These are phyloP conservation scores for Physocladia obscura DNA, from an alignment of 192 early-diverging fungal genomes.

Conservation along the genomic window DNA sequence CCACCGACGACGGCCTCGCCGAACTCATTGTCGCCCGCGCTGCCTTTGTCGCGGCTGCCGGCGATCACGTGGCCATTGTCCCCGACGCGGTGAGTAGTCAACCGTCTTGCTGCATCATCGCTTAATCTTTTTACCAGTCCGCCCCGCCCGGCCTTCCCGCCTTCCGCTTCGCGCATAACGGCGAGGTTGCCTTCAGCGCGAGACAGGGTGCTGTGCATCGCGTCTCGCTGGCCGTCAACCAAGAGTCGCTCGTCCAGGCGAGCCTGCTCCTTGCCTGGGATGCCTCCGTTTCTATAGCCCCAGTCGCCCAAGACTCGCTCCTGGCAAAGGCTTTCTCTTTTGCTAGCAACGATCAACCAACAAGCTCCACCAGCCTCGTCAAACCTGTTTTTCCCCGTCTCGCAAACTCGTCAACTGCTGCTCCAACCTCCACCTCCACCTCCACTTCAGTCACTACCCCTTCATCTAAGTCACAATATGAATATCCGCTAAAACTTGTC, in stretches of 20 bases:
- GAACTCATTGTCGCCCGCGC: neutral
- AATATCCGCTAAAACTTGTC: too few species aligned
- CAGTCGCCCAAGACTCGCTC: neutral
- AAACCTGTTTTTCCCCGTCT: too few species aligned
- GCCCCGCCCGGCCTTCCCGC: conserved; percentile 55
- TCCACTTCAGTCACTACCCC: too few species aligned
- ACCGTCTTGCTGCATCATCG: neutral
- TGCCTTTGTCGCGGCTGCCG: conserved; percentile 9
- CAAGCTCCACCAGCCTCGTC: too few species aligned
- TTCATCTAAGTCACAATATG: too few species aligned
- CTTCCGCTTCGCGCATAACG: conserved; percentile 64
- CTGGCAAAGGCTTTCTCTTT: too few species aligned
- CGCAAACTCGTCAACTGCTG: too few species aligned
- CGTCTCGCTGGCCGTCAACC: conserved; percentile 62
- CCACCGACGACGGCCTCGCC: neutral
- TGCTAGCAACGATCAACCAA: too few species aligned
- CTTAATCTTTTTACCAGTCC: conserved; percentile 38
- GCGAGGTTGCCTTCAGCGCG: conserved; percentile 65
- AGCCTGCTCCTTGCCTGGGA: conserved; percentile 39
- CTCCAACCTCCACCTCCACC: too few species aligned
- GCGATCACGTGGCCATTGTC: conserved; percentile 3
- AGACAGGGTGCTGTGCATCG: conserved; percentile 67
- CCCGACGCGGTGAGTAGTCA: neutral
- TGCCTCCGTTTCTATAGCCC: conserved; percentile 1
- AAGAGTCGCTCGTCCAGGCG: conserved; percentile 73